These are phyloP conservation scores for Skeletonema costatum DNA, from an alignment of 108 stramenopile species.

Conservation along the genomic window DNA sequence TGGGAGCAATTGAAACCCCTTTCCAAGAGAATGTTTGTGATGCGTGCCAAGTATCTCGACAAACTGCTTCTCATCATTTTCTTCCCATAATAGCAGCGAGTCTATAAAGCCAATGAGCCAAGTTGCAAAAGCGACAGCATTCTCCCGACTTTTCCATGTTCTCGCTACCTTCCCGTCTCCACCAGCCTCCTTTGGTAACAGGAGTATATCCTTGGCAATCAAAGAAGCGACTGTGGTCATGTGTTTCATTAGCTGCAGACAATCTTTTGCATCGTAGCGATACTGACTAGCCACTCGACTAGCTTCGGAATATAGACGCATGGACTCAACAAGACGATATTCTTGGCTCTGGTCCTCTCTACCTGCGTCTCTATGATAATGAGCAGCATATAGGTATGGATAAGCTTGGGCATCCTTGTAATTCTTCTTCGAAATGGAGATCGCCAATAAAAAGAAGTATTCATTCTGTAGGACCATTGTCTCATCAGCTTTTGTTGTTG, in stretches of 20 bases:
- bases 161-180: conserved; percentile 15
- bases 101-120: conserved; percentile 61
- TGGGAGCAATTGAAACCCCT: conserved; percentile 36
- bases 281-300: conserved; percentile 52
- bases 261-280: conserved; percentile 49
- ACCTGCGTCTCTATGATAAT: conserved; percentile 67
- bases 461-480: conserved; percentile 40
- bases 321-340: conserved; percentile 53
- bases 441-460: conserved; percentile 55
- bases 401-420: conserved; percentile 57
- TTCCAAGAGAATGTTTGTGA: conserved; percentile 53
- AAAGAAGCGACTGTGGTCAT: conserved; percentile 47
- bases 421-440: conserved; percentile 21
- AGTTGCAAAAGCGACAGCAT: conserved; percentile 45
- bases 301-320: conserved; percentile 52
- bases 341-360: conserved; percentile 33
- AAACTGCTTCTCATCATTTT: conserved; percentile 43
- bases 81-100: conserved; percentile 57
- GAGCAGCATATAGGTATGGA: conserved; percentile 59
- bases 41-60: conserved; percentile 47
- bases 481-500: neutral
- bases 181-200: neutral
- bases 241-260: conserved; percentile 61
- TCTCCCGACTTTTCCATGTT: conserved; percentile 34
- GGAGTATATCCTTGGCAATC: conserved; percentile 53